Evolutionary conservation across 768 basidiomycete species (phyloP), one percentile per base, ranked within the genome.

Genomic region (Sistotremastrum suecicum): DNA sequence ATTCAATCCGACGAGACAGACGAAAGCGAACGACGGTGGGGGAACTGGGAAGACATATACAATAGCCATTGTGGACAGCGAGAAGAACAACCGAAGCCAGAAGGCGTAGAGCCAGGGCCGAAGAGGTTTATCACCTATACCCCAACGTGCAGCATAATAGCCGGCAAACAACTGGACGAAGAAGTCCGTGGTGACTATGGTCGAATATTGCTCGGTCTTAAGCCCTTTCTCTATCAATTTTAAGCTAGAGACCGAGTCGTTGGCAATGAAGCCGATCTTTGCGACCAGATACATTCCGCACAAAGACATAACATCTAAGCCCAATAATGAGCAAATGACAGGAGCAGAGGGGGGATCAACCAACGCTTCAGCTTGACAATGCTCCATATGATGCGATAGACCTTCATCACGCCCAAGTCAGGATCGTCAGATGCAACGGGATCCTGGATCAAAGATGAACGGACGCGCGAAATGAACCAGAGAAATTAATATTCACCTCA

Each of bases 161-260:
- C 94, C 94, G 20, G 88, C 91, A 47, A 85, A 58, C 43, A 99
- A 89, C 67, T 98, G 92, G 65, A 95, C 94, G 2, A 95, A 95
- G 54, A 98, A 97, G 62, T 99, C 95, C 52, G 98, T 83, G 36
- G 98, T 76, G 39, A 94, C 92, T 3, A 89, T 83, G 10, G 91
- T 70, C n/a, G 95, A 91, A 36, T 98, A 72, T 55, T 99, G 95
- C 66, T 98, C 95, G 37, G 91, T 83, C 48, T 80, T 83, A 45
- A 99, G 71, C 2, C 95, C 95, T 58, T 98, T 98, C 62, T 99
- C 95, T 38, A 99, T 83, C 65, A 98, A 76, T 59, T 99, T 99
- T 39, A 98, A 72, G 28, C 76, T 79, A 3, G 88, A 90, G 8
- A 81, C 85, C 5, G 89, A 83, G 40, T 98, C 95, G 63, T 90